phyloP scores from a whole-genome alignment of 371 early-diverging fungal species.

The Zychaea mexicana region DNA sequence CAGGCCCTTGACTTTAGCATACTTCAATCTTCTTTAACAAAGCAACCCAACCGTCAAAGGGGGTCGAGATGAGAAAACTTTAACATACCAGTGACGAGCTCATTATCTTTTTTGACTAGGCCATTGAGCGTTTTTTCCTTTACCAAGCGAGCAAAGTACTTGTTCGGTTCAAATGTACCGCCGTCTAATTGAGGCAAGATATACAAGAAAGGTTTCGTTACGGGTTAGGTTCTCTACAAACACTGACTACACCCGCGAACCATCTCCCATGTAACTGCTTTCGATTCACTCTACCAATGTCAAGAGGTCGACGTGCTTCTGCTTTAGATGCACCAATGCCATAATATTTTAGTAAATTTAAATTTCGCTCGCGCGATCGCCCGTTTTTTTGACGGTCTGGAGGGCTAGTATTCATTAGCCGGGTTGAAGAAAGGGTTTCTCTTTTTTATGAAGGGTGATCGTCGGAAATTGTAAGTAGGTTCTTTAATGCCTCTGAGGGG shows the following conservation, averaged over 20 bases:
- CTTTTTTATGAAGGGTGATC: too few species aligned
- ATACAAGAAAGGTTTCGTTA: too few species aligned
- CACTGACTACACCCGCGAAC: too few species aligned
- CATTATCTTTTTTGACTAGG: slow-evolving; percentile 74
- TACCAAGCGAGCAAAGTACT: slow-evolving; percentile 71
- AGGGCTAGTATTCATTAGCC: not conserved
- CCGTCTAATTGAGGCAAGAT: slow-evolving; percentile 47
- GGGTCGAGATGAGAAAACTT: not conserved
- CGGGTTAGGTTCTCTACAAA: too few species aligned
- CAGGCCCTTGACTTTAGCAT: not conserved
- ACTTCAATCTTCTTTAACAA: not conserved
- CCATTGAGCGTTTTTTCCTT: slow-evolving; percentile 67
- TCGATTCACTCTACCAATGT: slow-evolving; percentile 25
- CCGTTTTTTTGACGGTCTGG: slow-evolving; percentile 9
- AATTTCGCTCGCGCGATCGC: slow-evolving; percentile 15
- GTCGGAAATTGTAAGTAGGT: too few species aligned
- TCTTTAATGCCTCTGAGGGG: too few species aligned
- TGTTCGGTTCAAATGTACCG: slow-evolving; percentile 71
- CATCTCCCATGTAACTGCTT: not conserved
- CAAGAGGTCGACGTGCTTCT: slow-evolving; percentile 28
- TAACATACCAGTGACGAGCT: slow-evolving; percentile 65
- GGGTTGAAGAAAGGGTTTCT: too few species aligned
- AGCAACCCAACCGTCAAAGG: not conserved
- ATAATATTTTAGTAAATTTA: slow-evolving; percentile 35
- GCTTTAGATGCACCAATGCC: slow-evolving; percentile 27